phyloP scores from a whole-genome alignment of 257 asterid genomes.

The Nicotiana tomentosiformis region DNA sequence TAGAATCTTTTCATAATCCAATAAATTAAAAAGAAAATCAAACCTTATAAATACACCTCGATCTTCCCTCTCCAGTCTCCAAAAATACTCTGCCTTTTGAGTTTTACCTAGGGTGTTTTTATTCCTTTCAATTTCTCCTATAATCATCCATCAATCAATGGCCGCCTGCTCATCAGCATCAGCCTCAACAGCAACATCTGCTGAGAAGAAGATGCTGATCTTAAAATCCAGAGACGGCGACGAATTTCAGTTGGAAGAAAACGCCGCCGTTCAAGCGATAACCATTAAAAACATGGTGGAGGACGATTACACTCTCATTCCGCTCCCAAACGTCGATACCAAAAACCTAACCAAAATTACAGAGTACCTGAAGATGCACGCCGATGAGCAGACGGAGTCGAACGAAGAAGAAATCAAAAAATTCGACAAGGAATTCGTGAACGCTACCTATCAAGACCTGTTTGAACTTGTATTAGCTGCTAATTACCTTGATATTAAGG shows the following conservation, averaged over 20 bases:
- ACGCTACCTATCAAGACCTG: accelerated
- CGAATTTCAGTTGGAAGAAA: constrained; percentile 7
- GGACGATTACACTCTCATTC: background rate
- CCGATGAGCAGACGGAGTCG: background rate
- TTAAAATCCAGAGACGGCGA: background rate
- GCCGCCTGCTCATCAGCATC: too few species aligned
- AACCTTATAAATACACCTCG: too few species aligned
- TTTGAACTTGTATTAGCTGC: background rate
- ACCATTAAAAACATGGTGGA: constrained; percentile 12
- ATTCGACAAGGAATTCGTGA: background rate
- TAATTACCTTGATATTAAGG: background rate
- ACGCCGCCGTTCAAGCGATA: background rate
- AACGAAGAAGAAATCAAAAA: background rate
- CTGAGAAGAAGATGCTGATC: background rate
- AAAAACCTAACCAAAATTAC: background rate
- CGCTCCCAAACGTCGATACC: constrained; percentile 6
- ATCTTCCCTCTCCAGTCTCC: too few species aligned
- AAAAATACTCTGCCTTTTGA: too few species aligned
- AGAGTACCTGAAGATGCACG: constrained; percentile 9
- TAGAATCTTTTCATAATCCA: too few species aligned
- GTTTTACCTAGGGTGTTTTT: too few species aligned
- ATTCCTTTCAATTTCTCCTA: background rate
- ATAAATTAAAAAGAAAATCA: too few species aligned
- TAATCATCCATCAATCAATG: background rate
- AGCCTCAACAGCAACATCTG: too few species aligned